A percentile compares a stretch with the other conserved stretches of the same genome.
phyloP scores from a whole-genome alignment of 352 stramenopile genomes.

The Pythium dissotocum region DNA sequence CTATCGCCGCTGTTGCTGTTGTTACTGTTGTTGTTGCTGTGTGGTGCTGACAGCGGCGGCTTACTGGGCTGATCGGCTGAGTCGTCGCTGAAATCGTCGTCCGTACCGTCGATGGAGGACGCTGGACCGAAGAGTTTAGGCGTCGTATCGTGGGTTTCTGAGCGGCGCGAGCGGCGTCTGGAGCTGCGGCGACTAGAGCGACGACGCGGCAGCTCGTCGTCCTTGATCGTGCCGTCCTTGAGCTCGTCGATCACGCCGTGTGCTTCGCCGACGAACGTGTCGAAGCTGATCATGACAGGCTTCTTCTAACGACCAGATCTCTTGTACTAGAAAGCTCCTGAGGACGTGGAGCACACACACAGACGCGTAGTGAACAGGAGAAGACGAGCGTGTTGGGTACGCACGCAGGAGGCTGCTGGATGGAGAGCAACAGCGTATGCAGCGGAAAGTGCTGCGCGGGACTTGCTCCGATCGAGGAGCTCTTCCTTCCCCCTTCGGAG shows the following conservation, averaged over 20 bases:
- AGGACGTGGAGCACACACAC: background rate
- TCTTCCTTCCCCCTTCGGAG: background rate
- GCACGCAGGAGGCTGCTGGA: background rate
- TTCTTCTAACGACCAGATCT: background rate
- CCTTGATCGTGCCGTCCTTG: constrained; percentile 28
- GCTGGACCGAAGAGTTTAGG: constrained; percentile 12
- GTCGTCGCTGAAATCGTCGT: constrained; percentile 33
- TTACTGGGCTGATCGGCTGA: constrained; percentile 26
- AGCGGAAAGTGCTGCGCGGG: background rate
- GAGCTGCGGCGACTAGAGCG: constrained; percentile 9
- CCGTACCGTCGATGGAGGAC: constrained; percentile 21
- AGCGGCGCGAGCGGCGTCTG: constrained; percentile 25
- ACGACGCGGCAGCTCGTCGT: constrained; percentile 2
- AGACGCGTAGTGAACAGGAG: background rate
- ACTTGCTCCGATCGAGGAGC: background rate
- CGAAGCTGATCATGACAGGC: constrained; percentile 78
- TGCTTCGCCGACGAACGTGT: constrained; percentile 58
- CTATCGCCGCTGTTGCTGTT: constrained; percentile 12
- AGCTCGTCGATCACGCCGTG: constrained; percentile 39
- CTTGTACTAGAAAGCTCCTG: background rate
- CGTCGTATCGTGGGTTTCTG: constrained; percentile 11
- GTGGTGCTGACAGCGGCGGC: background rate
- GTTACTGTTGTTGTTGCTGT: background rate
- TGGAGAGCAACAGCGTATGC: background rate
- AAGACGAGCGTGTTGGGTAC: background rate